Conservation (phyloP, 805 yeast species). For the Cyberlindnera japonica region DNA sequence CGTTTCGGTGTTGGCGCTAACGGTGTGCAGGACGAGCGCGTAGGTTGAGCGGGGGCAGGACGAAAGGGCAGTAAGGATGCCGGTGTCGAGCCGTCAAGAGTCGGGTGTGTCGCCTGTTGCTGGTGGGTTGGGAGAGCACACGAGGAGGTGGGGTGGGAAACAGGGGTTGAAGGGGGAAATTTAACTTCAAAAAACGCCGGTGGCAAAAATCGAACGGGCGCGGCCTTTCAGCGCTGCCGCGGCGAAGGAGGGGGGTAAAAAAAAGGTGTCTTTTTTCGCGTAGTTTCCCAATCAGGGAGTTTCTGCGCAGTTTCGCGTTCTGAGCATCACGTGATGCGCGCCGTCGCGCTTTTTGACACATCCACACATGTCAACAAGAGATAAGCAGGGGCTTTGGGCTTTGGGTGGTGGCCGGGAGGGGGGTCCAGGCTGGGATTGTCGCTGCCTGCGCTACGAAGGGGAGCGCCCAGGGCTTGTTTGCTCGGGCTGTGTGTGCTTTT, state of each 20-base stretch:
- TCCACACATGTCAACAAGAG: neutral
- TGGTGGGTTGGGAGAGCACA: neutral
- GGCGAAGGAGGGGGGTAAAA: no score
- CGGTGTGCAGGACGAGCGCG: no score
- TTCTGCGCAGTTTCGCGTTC: neutral
- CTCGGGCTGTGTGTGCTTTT: no score
- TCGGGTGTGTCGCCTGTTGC: neutral
- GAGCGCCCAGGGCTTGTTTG: no score
- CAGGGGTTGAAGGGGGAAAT: neutral
- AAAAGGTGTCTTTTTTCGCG: constrained; percentile 1
- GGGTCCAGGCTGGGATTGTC: no score
- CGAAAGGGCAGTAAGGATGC: neutral
- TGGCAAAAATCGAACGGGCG: constrained; percentile 15
- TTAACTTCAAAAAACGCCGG: constrained; percentile 3
- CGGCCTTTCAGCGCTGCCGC: no score
- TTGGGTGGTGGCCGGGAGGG: no score
- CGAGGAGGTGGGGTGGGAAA: neutral
- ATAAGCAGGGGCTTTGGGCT: no score
- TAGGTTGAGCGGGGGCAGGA: no score
- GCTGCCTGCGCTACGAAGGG: no score
- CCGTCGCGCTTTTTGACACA: neutral
- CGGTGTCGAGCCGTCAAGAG: neutral
- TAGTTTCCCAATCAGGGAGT: constrained; percentile 4
- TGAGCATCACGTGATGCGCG: neutral
- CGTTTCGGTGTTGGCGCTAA: no score